Evolutionary conservation across 2,329 filamentous ascomycete genomes (phyloP).

Genomic region (Thielaviopsis cerberus): DNA sequence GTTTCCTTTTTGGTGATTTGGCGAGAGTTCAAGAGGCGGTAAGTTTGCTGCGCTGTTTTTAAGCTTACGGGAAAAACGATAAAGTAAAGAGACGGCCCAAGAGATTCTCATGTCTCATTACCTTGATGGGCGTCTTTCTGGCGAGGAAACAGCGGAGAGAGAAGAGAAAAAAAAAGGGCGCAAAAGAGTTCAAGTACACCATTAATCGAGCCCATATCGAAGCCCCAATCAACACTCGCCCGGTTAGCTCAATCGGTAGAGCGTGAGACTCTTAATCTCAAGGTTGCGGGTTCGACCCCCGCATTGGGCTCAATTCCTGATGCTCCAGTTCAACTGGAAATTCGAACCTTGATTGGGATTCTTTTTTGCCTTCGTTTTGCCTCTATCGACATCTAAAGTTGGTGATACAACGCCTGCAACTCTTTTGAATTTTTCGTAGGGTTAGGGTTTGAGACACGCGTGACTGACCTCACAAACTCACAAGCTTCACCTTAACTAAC

Average conservation of each 20-base stretch:
- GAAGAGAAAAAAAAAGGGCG: no score
- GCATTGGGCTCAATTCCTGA: constrained; percentile 15
- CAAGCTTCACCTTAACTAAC: no score
- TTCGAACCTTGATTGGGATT: constrained; percentile 4
- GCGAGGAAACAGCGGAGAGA: no score
- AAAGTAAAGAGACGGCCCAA: background rate
- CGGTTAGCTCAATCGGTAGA: constrained; percentile 54
- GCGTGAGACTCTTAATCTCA: constrained; percentile 49
- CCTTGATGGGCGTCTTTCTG: no score
- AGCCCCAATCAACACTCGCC: no score
- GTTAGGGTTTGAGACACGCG: no score
- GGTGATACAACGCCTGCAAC: no score
- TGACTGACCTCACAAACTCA: no score
- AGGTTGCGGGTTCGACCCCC: constrained; percentile 26
- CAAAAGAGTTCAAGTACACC: no score
- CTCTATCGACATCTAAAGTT: no score
- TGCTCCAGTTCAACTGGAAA: constrained; percentile 11
- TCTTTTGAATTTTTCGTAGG: no score
- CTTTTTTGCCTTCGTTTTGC: background rate
- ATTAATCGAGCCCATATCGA: background rate
- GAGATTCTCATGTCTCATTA: no score
- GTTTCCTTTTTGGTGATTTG: background rate
- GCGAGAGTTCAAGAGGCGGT: background rate
- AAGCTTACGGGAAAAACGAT: background rate
- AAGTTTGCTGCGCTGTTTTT: background rate